Evolutionary conservation across 140 eudicot genomes (phyloP), one percentile per base, ranked within the genome.

Genomic region (Senecio squalidus): DNA sequence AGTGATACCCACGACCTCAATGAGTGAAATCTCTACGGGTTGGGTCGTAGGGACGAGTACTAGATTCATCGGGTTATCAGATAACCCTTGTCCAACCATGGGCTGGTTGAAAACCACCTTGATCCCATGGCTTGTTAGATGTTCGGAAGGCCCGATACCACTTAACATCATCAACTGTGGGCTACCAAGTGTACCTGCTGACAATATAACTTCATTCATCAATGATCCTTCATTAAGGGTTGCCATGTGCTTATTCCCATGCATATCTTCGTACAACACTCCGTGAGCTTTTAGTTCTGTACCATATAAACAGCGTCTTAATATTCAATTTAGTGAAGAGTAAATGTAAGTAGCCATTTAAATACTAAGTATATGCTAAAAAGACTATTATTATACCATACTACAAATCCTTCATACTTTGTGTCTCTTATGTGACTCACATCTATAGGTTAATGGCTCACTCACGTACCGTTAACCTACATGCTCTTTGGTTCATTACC

Each of bases 121-220:
- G 14, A 86, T 80, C 18, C 72, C 71, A 10, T 66, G 87, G 55
- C 45, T 65, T 58, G 0, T 24, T 13, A 86, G 69, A 25, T 86
- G 85, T 13, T 60, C 33, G 0, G 72, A 33, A 22, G 95, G 95
- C 67, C 95, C 95, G 55, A 86, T 65, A 20, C 95, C 95, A 62
- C 93, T 86, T 36, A 86, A 33, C 95, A 86, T 83, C 49, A 86
- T 0, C 38, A 86, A 40, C 34, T 86, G 93, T 34, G 95, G 82
- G 80, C 95, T 86, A 13, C 98, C 98, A 8, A 92, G 59, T 46
- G 98, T 87, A 5, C 98, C 96, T 0, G 95, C 95, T 43, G 89
- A 75, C 38, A 87, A 11, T 38, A 92, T 83, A 17, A 92, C 57
- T 64, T 92, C 98, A 63, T 76, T 92, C 29, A 18, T 39, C 6